A percentile compares a stretch with the other conserved stretches of the same genome.
These are phyloP conservation scores for Quercus gilva DNA, from an alignment of 306 rosid genomes.

Conservation along the genomic window DNA sequence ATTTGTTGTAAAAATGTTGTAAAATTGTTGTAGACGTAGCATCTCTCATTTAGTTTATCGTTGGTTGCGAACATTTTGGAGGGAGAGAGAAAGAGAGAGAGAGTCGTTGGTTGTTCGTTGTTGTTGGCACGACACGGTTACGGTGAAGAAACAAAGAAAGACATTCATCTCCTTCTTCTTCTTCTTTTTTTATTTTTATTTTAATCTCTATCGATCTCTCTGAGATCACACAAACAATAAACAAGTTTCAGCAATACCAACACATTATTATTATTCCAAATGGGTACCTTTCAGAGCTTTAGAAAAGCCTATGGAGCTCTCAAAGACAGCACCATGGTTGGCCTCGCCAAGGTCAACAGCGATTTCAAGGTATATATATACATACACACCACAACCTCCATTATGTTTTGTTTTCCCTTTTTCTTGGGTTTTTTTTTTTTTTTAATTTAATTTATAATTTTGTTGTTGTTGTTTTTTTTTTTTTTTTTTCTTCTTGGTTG, in stretches of 20 bases:
- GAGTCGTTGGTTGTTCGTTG: constrained; percentile 32
- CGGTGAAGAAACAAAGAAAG: constrained; percentile 21
- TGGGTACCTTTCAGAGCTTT: constrained; percentile 80
- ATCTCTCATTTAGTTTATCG: not conserved
- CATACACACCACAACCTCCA: too few species aligned
- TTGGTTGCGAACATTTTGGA: constrained; percentile 38
- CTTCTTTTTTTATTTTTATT: too few species aligned
- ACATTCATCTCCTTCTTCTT: constrained; percentile 41
- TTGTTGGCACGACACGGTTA: constrained; percentile 40
- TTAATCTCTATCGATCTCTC: too few species aligned
- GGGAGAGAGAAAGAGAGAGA: constrained; percentile 26
- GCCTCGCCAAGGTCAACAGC: constrained; percentile 96
- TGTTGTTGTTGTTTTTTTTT: not conserved
- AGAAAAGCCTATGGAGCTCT: constrained; percentile 94
- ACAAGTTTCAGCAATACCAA: too few species aligned
- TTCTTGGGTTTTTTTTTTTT: too few species aligned
- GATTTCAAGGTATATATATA: constrained; percentile 62
- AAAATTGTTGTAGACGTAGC: too few species aligned
- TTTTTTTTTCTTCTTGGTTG: not conserved
- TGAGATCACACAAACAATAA: too few species aligned
- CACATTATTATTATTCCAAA: constrained; percentile 6
- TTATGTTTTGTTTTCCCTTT: too few species aligned
- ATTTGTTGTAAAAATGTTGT: too few species aligned
- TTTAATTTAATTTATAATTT: not conserved
- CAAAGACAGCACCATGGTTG: constrained; percentile 92